phyloP scores from a whole-genome alignment of 495 filamentous ascomycete species.

The Penicillium diatomitis region DNA sequence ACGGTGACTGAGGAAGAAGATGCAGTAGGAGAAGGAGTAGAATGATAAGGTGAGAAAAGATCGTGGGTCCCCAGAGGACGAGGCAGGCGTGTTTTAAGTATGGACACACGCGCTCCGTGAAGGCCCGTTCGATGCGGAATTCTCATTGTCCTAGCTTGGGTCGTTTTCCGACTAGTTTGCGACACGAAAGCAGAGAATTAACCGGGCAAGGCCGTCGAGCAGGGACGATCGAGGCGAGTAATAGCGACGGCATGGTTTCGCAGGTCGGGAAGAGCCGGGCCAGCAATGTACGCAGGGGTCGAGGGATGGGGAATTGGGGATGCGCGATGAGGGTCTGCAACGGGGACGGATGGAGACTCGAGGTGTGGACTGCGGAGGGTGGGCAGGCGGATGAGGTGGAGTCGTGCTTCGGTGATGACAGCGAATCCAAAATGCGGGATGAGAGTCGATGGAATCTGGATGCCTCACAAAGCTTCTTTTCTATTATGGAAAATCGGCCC shows the following conservation, averaged over 20 bases:
- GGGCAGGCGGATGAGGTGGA: slow-evolving; percentile 18
- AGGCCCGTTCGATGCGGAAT: slow-evolving; percentile 21
- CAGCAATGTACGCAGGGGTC: slow-evolving; percentile 11
- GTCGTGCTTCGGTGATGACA: slow-evolving; percentile 32
- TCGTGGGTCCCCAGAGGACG: slow-evolving; percentile 9
- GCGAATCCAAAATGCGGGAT: slow-evolving; percentile 29
- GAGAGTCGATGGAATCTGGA: slow-evolving; percentile 15
- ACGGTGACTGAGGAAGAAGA: slow-evolving; percentile 8
- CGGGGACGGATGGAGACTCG: background rate
- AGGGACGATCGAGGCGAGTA: slow-evolving; percentile 20
- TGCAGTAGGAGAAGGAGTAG: background rate
- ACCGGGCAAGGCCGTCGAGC: slow-evolving; percentile 18
- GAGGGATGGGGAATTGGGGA: slow-evolving; percentile 19
- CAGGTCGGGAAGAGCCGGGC: slow-evolving; percentile 35
- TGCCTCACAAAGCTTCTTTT: slow-evolving; percentile 29
- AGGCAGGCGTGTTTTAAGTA: slow-evolving; percentile 30
- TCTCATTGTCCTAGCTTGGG: background rate
- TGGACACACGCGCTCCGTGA: slow-evolving; percentile 17
- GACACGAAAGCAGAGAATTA: slow-evolving; percentile 19
- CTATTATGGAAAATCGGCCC: slow-evolving; percentile 19
- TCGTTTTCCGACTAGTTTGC: slow-evolving; percentile 19
- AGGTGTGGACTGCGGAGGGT: background rate
- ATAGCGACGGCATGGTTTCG: slow-evolving; percentile 16
- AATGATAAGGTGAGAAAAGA: slow-evolving; percentile 12
- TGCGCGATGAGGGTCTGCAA: slow-evolving; percentile 1